Percentiles rank a stretch among this genome's conserved stretches.
These are phyloP conservation scores for Cystobasidiopsis lactophilus DNA, from an alignment of 768 basidiomycete genomes.

Conservation along the genomic window DNA sequence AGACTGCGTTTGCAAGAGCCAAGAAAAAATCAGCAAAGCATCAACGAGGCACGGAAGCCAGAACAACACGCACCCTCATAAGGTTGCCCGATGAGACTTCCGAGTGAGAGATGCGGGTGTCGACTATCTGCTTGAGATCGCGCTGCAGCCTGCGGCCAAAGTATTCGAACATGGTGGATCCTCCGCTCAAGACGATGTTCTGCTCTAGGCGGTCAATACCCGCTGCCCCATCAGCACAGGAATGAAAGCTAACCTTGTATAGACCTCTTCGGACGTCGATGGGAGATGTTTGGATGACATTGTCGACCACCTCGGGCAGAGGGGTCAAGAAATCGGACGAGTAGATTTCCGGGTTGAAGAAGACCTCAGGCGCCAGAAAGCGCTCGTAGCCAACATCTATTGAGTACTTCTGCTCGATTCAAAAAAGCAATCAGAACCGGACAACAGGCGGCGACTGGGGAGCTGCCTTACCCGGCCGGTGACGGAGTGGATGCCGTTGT, in stretches of 20 bases:
- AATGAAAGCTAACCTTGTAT: constrained; percentile 46
- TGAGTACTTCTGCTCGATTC: constrained; percentile 52
- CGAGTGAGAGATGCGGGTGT: constrained; percentile 61
- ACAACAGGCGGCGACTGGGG: constrained; percentile 3
- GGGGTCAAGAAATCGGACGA: constrained; percentile 95
- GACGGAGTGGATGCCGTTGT: constrained; percentile 77
- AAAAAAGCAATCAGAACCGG: background rate
- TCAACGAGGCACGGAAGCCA: background rate
- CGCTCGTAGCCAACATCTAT: constrained; percentile 95
- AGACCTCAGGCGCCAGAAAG: constrained; percentile 96
- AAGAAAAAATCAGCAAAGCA: background rate
- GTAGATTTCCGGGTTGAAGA: constrained; percentile 98
- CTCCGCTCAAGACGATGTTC: constrained; percentile 95
- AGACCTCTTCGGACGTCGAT: constrained; percentile 91
- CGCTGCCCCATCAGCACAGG: too few species aligned
- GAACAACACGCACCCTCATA: constrained; percentile 37
- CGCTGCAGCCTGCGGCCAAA: constrained; percentile 93
- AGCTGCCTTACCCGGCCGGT: constrained; percentile 51
- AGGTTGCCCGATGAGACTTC: constrained; percentile 49
- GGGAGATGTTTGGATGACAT: constrained; percentile 82
- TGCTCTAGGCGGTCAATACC: constrained; percentile 25
- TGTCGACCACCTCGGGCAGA: constrained; percentile 83
- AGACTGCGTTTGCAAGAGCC: constrained; percentile 42
- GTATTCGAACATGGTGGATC: constrained; percentile 97
- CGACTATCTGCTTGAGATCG: constrained; percentile 81